Base-by-base conservation (phyloP, 345 rosid genomes). In the Heritiera fomes region DNA sequence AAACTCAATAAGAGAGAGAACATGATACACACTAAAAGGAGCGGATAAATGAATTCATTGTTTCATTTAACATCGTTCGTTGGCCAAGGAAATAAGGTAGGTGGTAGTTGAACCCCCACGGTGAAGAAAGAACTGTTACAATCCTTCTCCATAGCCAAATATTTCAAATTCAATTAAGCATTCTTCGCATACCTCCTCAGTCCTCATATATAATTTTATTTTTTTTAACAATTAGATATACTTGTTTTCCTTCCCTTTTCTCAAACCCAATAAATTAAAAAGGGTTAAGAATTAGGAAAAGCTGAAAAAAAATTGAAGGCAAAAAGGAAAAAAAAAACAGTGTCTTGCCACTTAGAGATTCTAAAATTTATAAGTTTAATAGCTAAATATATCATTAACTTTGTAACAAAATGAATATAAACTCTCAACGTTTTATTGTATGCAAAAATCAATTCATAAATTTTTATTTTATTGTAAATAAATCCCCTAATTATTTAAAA, bases 91-190 rank as follows among this genome's bases (percentile, higher is more conserved):
- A 64, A 84, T 88, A 43, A 77, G 78, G 79, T 90, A 64, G 90
- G 89, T 90, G 89, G 98, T 90, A 20, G 98, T 93, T 94, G 97
- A 91, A 89, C 92, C 88, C 87, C 85, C 77, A 38, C 78, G 79
- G 79, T 73, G 77, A 74, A 70, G 60, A 71, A 79, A 64, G 53
- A 62, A 52, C 40, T 78, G 49, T 76, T 73, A 59, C 67, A 69
- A 32, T 67, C 78, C 65, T 76, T 73, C 71, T 56, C 52, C 62
- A 10, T n/a, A 23, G 40, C 75, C 64, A 62, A 70, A 77, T 60
- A 4, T 58, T 18, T 20, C 32, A 53, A 58, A 8, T 32, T 81
- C 43, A 8, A 30, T 83, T 61, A 73, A 76, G 45, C 12, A 49
- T 69, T 46, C 58, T 66, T 71, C 71, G 12, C 20, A 43, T 43